These are phyloP conservation scores for Gossypium schwendimanii DNA, from an alignment of 441 rosid genomes.

Conservation along the genomic window DNA sequence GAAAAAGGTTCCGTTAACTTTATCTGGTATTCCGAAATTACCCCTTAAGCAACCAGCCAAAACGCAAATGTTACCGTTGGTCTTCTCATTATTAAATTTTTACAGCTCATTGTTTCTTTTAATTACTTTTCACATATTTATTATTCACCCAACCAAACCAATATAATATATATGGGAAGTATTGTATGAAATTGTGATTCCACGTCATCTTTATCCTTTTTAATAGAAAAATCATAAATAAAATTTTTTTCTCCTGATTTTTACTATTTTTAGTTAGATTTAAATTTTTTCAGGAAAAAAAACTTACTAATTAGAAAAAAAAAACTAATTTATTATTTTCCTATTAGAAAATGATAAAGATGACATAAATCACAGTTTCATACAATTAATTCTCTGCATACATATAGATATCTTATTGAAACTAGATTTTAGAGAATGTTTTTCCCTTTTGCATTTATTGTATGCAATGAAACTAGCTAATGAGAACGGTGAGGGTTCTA, in stretches of 20 bases:
- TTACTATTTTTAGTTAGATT: no score
- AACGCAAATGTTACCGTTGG: not conserved
- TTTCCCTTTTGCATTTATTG: not conserved
- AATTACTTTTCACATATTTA: not conserved
- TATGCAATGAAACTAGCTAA: no score
- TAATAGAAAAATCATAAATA: rapidly evolving
- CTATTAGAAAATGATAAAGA: no score
- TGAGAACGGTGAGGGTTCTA: no score
- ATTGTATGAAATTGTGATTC: no score
- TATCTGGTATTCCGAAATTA: conserved; percentile 36
- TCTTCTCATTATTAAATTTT: not conserved
- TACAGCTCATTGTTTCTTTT: not conserved
- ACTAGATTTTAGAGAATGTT: not conserved
- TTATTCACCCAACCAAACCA: not conserved
- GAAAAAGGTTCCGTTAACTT: conserved; percentile 47
- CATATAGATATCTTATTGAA: not conserved
- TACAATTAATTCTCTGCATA: rapidly evolving
- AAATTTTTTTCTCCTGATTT: no score
- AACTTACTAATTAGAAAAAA: no score
- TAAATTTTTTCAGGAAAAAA: no score
- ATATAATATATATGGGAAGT: no score
- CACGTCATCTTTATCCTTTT: rapidly evolving
- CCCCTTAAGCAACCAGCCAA: conserved; percentile 45
- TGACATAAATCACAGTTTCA: no score
- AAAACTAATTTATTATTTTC: no score